Evolutionary conservation across 495 filamentous ascomycete genomes (phyloP).

Genomic region (Xanthoparmelia taractica): DNA sequence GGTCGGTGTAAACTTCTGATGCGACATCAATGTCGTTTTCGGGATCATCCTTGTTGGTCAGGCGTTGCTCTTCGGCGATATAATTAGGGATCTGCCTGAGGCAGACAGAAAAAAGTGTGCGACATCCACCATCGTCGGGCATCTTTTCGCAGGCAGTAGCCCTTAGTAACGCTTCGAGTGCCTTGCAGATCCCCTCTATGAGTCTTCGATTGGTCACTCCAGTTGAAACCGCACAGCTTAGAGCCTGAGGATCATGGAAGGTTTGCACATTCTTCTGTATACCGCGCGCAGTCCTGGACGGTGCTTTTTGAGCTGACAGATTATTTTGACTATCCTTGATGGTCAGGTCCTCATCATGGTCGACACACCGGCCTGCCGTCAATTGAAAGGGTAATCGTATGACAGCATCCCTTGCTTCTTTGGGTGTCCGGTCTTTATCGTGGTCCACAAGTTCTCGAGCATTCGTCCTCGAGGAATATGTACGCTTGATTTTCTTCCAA

Average conservation of each 20-base stretch:
- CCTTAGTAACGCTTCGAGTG: constrained; percentile 41
- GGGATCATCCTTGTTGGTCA: constrained; percentile 42
- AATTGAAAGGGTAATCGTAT: constrained; percentile 11
- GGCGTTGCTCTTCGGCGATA: constrained; percentile 53
- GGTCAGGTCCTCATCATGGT: background rate
- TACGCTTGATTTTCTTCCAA: constrained; percentile 29
- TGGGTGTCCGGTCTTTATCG: background rate
- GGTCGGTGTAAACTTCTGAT: constrained; percentile 51
- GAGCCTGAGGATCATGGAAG: background rate
- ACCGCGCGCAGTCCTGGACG: background rate
- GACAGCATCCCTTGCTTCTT: background rate
- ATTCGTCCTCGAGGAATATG: constrained; percentile 29
- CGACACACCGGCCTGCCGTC: background rate
- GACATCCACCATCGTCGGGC: constrained; percentile 27
- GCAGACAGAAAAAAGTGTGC: constrained; percentile 59
- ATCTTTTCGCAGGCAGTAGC: constrained; percentile 31
- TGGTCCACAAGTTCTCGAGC: background rate
- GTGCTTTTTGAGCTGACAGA: background rate
- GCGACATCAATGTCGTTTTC: constrained; percentile 39
- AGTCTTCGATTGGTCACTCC: constrained; percentile 20
- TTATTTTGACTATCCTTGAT: background rate
- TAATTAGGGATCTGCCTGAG: constrained; percentile 55
- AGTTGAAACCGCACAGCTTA: background rate
- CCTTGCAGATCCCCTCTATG: constrained; percentile 40
- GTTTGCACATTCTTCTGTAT: background rate